These are phyloP conservation scores for Gleditsia sinensis DNA, from an alignment of 306 rosid species.

Conservation along the genomic window DNA sequence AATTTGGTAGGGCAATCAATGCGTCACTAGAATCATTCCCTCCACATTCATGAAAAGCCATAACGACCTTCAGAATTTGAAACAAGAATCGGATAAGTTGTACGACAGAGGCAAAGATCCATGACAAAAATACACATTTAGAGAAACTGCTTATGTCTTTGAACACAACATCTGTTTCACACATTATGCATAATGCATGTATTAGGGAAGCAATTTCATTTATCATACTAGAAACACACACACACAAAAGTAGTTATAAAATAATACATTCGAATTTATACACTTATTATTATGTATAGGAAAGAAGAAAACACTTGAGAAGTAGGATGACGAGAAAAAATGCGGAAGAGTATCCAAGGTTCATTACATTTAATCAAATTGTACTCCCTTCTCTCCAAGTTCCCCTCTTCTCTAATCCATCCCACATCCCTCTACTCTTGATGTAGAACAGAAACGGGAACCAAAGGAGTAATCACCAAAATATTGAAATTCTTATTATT, in stretches of 20 bases:
- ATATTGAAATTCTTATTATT: background rate
- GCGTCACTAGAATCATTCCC: slow-evolving; percentile 71
- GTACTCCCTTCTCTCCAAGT: background rate
- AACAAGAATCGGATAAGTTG: slow-evolving; percentile 37
- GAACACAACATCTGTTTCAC: slow-evolving; percentile 27
- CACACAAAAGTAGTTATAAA: slow-evolving; percentile 6
- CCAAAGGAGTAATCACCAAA: too few relatives aligned
- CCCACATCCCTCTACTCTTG: background rate
- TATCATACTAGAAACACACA: background rate
- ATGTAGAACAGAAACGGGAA: too few relatives aligned
- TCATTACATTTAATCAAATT: too few relatives aligned
- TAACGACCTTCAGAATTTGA: slow-evolving; percentile 73
- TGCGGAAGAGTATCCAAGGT: background rate
- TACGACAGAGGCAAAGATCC: slow-evolving; percentile 33
- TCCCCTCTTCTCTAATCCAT: background rate
- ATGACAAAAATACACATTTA: slow-evolving; percentile 17
- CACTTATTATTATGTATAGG: slow-evolving; percentile 8
- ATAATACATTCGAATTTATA: slow-evolving; percentile 21
- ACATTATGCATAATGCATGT: slow-evolving; percentile 17
- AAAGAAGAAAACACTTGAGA: background rate
- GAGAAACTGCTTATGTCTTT: slow-evolving; percentile 10
- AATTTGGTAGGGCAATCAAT: slow-evolving; percentile 77
- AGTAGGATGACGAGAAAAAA: background rate
- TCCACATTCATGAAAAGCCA: slow-evolving; percentile 93
- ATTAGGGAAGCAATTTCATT: background rate